Evolutionary conservation across 2,329 filamentous ascomycete genomes (phyloP), one percentile per base, ranked within the genome.

Genomic region (Akanthomyces muscarius): DNA sequence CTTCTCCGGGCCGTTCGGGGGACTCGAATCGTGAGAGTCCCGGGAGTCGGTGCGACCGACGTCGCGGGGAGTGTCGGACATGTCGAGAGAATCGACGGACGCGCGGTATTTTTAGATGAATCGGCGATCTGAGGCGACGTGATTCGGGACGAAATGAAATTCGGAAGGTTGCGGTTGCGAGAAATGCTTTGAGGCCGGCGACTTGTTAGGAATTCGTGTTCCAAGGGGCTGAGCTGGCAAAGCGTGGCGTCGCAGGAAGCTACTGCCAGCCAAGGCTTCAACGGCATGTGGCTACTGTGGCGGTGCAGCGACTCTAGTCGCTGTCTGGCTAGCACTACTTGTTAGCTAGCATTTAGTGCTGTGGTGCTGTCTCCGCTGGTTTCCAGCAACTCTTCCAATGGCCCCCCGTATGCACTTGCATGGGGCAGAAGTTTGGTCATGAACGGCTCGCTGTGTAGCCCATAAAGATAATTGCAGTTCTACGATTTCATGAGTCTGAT

Each of bases 1-100:
- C 82, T 93, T 95, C 79, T 95, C 81, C 83, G 83, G 71, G 67
- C 77, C 73, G 71, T 83, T 80, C 69, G 75, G 74, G 36, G 47
- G 41, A 68, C 77, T 74, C 63, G 80, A 80, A 68, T 86, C 83
- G 69, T 83, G 79, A 45, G 83, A 84, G 64, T 78, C 74, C 69
- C 86, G 81, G 54, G 83, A 85, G 74, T 84, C 82, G 71, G 78
- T 70, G 67, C 76, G 79, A 66, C 76, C 79, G 71, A 76, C 72
- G 67, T 74, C 76, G 68, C 75, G 75, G 64, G 78, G 74, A 61
- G 76, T 72, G 72, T 83, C 81, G 71, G 80, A 76, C 81, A 83
- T 84, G 68, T 62, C 42, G 53, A 54, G 52, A 30, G 42, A 30
- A 13, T 48, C 51, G 51, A 48, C 59, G 30, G 23, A 5, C n/a